Evolutionary conservation across 2,329 filamentous ascomycete species (phyloP), one percentile per base, ranked within the genome.

Genomic region (Fusarium gaditjirri): DNA sequence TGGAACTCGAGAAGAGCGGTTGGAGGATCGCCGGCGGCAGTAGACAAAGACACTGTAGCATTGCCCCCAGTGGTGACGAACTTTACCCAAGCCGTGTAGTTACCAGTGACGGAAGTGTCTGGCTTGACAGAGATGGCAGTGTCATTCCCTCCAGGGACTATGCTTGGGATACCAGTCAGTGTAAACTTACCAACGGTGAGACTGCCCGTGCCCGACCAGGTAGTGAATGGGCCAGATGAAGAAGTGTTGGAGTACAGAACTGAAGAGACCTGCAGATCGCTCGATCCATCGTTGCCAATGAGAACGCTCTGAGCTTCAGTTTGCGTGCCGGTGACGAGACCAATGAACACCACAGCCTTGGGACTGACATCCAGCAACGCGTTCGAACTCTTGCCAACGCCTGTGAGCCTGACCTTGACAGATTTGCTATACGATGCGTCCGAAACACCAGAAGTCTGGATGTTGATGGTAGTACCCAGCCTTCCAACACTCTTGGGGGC

Each of bases 1-100:
- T 90, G 85, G 75, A 90, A 90, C 72, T 90, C 85, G 8, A 90
- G 77, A 2, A 87, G 75, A 1, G 86, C 87, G 1, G 79, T 79
- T 1, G 89, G 85, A 0, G 84, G 78, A 4, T 84, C 83, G 1
- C 87, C 87, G 12, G 87, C 83, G 3, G 84, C 82, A 19, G 82
- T 88, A 2, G 86, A 79, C 19, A 89, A 80, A 33, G 83, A 83
- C 16, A 90, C 79, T 1, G 84, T 81, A 19, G 82, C 81, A 47
- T 79, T 84, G 0, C 88, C 88, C 14, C 88, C 88, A 56, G 81
- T 80, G 0, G 87, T 86, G 19, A 77, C 73, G 7, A 89, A 80
- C 23, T 80, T 81, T 55, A 89, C 71, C 70, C 85, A 90, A 27
- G 83, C 83, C 5, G 81, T 82, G 73, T 84, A 88, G 54, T 85